Evolutionary conservation across 2,329 filamentous ascomycete species (phyloP), one percentile per base, ranked within the genome.

Genomic region (Nemania bipapillata): DNA sequence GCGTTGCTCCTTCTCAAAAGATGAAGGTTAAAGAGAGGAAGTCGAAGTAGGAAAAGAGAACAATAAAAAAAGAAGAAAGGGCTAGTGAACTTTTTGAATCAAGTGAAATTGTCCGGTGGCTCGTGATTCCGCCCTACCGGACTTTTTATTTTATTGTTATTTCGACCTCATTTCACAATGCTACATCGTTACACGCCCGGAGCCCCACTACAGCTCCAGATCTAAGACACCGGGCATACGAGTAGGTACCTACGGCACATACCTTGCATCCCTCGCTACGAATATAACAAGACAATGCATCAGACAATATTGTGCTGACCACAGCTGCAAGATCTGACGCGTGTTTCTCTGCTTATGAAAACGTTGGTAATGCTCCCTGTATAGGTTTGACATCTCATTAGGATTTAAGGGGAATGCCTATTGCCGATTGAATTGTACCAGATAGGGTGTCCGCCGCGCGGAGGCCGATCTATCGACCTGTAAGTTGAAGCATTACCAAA

Each of bases 151-250:
- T 49, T 32, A 22, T 60, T 37, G 22, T 58, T 61, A 53, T 57
- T 26, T 24, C 12, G 9, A 32, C 28, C 49, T 57, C 32, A 47
- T 35, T 58, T 66, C 45, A 52, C 28, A 22, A 37, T 45, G 55
- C 37, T 9, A 45, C 50, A n/a, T 56, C 66, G 68, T 65, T 56
- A 37, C 65, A 65, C 65, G 22, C 57, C 56, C 47, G 69, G 63
- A 57, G 66, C 69, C 69, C 69, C 69, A 71, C 69, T 42, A 30
- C 6, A 32, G 42, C 5, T 22, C 54, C 49, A 52, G 40, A 26
- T 58, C 59, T 49, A 35, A 68, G 68, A 68, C 65, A 63, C 37
- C 28, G 26, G 30, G 49, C 52, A 37, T 40, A 42, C 49, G 35
- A 47, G 53, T 20, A 7, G 4, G 3, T 35, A 35, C 32, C 32